A percentile compares a stretch with the other conserved stretches of the same genome.
These are phyloP conservation scores for Lunularia cruciata DNA, from an alignment of 225 moss, liverwort and hornwort genomes.

Conservation along the genomic window DNA sequence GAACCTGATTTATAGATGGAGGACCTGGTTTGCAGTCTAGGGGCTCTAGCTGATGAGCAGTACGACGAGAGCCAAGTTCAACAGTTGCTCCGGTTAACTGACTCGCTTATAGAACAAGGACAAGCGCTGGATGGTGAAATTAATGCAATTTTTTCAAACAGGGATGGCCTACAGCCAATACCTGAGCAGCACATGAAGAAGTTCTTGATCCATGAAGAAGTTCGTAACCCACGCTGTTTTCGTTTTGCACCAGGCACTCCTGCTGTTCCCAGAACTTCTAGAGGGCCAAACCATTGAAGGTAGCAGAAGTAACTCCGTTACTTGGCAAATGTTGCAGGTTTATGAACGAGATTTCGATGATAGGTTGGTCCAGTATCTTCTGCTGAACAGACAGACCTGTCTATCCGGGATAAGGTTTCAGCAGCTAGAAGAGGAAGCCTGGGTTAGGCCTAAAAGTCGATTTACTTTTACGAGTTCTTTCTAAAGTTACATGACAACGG, in stretches of 20 bases:
- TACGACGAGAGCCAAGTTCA: conserved; percentile 21
- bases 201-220: conserved; percentile 21
- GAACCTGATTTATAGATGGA: conserved; percentile 2
- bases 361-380: not conserved
- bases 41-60: not conserved
- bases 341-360: conserved; percentile 7
- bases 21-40: conserved; percentile 12
- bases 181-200: conserved; percentile 2
- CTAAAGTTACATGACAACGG: conserved; percentile 21
- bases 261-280: conserved; percentile 21
- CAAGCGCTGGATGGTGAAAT: conserved; percentile 20
- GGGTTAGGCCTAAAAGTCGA: conserved; percentile 28
- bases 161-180: not conserved
- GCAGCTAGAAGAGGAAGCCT: conserved; percentile 13
- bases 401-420: conserved; percentile 3
- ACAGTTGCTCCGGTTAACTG: conserved; percentile 20
- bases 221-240: conserved; percentile 18
- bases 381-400: conserved; percentile 21
- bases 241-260: conserved; percentile 20
- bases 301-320: not conserved
- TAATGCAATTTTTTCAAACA: conserved; percentile 5
- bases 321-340: conserved; percentile 2
- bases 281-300: not conserved
- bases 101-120: conserved; percentile 18
- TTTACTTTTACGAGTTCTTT: conserved; percentile 24